These are phyloP conservation scores for Alternaria gansuensis DNA, from an alignment of 2,329 filamentous ascomycete genomes.

Conservation along the genomic window DNA sequence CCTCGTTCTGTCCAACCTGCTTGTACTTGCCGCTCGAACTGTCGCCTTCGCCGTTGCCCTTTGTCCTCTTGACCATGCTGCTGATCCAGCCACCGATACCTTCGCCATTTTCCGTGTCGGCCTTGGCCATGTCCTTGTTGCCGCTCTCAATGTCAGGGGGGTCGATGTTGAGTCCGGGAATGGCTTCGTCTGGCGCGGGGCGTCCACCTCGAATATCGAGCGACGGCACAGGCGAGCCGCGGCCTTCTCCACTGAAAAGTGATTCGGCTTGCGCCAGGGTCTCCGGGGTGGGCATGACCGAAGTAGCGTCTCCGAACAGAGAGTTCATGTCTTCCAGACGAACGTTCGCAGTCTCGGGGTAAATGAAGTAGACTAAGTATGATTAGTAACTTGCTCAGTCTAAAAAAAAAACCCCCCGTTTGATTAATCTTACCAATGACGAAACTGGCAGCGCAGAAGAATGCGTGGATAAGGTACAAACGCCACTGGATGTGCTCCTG, in stretches of 20 bases:
- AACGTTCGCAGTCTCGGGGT: constrained; percentile 95
- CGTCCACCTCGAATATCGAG: constrained; percentile 70
- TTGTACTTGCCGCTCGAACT: constrained; percentile 58
- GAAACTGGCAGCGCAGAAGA: constrained; percentile 95
- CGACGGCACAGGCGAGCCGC: constrained; percentile 79
- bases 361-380: constrained; percentile 87
- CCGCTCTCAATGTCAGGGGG: constrained; percentile 71
- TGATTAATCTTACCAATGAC: constrained; percentile 78
- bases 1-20: constrained; percentile 56
- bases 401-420: too few relatives aligned
- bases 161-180: constrained; percentile 83
- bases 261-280: constrained; percentile 82
- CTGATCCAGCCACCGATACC: constrained; percentile 75
- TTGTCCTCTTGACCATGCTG: constrained; percentile 67
- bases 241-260: constrained; percentile 70
- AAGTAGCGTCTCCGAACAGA: constrained; percentile 92
- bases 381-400: constrained; percentile 33
- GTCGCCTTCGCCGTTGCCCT: constrained; percentile 56
- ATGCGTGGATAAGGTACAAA: constrained; percentile 92
- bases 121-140: constrained; percentile 56
- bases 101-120: constrained; percentile 54
- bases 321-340: constrained; percentile 96
- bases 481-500: constrained; percentile 94
- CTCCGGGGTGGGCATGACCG: constrained; percentile 79
- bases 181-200: constrained; percentile 64